Base-by-base conservation (phyloP, 179 eudicot species). In the Amaranthus tricolor region DNA sequence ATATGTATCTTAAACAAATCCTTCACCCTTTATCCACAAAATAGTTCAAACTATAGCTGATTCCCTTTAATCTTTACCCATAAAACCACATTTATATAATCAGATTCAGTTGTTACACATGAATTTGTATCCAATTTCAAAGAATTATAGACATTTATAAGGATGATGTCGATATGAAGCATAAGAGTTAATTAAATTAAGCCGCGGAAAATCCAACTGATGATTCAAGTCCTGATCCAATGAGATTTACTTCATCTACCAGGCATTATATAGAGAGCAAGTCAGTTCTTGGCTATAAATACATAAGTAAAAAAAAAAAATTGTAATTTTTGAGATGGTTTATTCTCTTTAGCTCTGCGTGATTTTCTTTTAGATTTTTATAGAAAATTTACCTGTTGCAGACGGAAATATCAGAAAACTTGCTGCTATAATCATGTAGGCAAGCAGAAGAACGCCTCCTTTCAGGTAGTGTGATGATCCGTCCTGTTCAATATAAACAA, bases 401-500 rank as follows among this genome's bases (percentile, higher is more conserved):
- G 74, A 68, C 72, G 74, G 73, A 40, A 85, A 80, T 51, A 87
- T 73, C 71, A 86, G 81, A 53, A 86, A 84, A 65, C 89, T 79
- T 14, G 87, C 78, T 0, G 88, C 82, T 62, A 89, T 84, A 15
- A 82, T 82, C 9, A 68, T 12, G 79, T 87, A 89, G 67, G 68
- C 72, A n/a, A 87, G 79, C 16, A 81, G 73, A 68, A 89, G 91
- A 65, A 84, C 71, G 6, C 79, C 78, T 44, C 93, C 93, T 79
- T 89, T 89, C 77, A 89, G 49, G 80, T 89, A 89, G 75, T 89
- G 89, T 68, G 93, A 89, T 64, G 82, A 86, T 67, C 93, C 93
- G 80, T 89, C 89, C 93, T 85, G 86, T 55, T 62, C 24, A 55
- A 47, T 54, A 15, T 31, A 47, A 52, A 16, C 50, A 66, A 31